A percentile compares a stretch with the other conserved stretches of the same genome.
phyloP scores from a whole-genome alignment of 768 basidiomycete genomes.

The Boletus rubescentipes region DNA sequence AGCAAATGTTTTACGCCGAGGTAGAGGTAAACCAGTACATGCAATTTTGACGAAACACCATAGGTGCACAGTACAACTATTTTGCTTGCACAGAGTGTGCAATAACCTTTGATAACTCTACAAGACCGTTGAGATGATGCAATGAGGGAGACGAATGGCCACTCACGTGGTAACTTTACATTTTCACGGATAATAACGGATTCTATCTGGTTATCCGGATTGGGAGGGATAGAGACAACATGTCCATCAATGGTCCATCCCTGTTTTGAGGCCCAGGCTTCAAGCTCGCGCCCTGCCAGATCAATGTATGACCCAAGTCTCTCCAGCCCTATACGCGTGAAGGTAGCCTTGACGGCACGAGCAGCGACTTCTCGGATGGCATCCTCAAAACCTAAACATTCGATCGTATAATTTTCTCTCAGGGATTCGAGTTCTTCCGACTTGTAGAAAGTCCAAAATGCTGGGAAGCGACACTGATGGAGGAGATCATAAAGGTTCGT shows the following conservation, averaged over 20 bases:
- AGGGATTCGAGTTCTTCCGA: constrained; percentile 69
- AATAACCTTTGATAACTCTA: constrained; percentile 77
- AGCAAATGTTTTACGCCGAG: not conserved
- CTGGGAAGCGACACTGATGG: constrained; percentile 83
- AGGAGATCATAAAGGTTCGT: constrained; percentile 67
- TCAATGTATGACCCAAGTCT: constrained; percentile 73
- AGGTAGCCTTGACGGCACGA: constrained; percentile 74
- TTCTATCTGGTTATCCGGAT: constrained; percentile 86
- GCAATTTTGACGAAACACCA: constrained; percentile 5
- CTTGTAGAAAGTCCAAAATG: constrained; percentile 77
- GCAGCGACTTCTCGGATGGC: constrained; percentile 77
- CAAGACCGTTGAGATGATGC: not conserved
- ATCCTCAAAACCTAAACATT: constrained; percentile 80
- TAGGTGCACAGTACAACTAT: constrained; percentile 17
- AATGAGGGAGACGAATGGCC: not conserved
- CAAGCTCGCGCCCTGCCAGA: constrained; percentile 60
- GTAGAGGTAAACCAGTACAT: not conserved
- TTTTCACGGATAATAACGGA: constrained; percentile 82
- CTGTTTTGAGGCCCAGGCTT: constrained; percentile 57
- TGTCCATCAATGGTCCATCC: constrained; percentile 66
- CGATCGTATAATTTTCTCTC: constrained; percentile 84
- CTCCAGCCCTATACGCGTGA: constrained; percentile 67
- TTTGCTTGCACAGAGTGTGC: constrained; percentile 64
- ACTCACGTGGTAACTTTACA: constrained; percentile 78
- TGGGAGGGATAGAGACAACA: constrained; percentile 70